phyloP scores from a whole-genome alignment of 2,329 filamentous ascomycete species.

The Aureobasidium musti region DNA sequence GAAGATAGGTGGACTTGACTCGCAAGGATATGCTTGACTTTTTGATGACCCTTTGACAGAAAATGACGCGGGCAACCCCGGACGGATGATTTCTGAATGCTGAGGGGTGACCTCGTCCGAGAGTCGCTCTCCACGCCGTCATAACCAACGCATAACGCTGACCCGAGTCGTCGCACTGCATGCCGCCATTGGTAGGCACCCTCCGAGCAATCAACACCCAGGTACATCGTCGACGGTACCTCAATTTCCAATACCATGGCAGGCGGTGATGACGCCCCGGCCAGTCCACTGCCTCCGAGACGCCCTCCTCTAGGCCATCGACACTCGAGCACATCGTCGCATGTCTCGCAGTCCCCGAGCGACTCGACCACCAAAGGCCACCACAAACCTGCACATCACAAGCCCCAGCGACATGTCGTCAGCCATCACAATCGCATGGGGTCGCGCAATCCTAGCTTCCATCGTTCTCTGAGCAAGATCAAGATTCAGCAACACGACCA shows the following conservation, averaged over 20 bases:
- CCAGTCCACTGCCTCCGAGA: conserved; percentile 36
- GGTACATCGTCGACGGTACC: conserved; percentile 8
- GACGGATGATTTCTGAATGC: background rate
- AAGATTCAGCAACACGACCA: conserved; percentile 38
- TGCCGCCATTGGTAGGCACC: background rate
- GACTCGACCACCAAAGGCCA: conserved; percentile 18
- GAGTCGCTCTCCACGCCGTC: conserved; percentile 3
- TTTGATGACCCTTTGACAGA: conserved; percentile 19
- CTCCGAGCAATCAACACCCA: conserved; percentile 6
- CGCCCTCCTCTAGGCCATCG: conserved; percentile 41
- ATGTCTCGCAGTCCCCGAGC: conserved; percentile 43
- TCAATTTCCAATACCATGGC: background rate
- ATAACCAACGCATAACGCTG: conserved; percentile 19
- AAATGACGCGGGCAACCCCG: conserved; percentile 13
- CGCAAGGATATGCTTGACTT: background rate
- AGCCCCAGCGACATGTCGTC: conserved; percentile 46
- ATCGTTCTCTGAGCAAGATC: conserved; percentile 48
- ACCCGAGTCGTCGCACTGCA: conserved; percentile 13
- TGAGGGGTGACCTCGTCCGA: background rate
- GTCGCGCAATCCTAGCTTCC: conserved; percentile 45
- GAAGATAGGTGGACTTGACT: background rate
- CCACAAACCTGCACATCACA: conserved; percentile 36
- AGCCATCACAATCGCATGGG: conserved; percentile 41
- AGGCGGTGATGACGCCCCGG: conserved; percentile 17
- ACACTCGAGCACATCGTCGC: conserved; percentile 43